Conservation (phyloP, 768 basidiomycete genomes). For the Polyporus arcularius region DNA sequence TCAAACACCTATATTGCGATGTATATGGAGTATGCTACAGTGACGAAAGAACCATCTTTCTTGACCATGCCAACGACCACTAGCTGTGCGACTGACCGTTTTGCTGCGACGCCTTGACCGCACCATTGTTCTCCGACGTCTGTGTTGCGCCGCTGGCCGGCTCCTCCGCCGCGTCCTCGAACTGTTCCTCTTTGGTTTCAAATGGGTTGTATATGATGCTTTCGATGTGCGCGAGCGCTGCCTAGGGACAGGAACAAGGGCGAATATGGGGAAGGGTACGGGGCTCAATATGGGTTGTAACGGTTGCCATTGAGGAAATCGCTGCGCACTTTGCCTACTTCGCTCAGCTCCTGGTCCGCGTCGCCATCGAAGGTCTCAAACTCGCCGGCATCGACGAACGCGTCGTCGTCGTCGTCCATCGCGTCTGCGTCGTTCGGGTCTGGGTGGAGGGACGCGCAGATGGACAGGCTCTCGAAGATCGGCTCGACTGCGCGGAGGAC, state of each 20-base stretch:
- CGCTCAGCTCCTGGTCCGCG: slow-evolving; percentile 73
- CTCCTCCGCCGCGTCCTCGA: slow-evolving; percentile 17
- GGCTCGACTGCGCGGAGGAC: slow-evolving; percentile 57
- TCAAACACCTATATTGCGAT: slow-evolving; percentile 10
- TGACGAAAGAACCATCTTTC: not conserved
- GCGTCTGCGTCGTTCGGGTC: slow-evolving; percentile 61
- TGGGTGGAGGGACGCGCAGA: slow-evolving; percentile 84
- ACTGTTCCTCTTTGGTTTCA: slow-evolving; percentile 19
- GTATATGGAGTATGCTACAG: slow-evolving; percentile 12
- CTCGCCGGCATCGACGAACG: slow-evolving; percentile 52
- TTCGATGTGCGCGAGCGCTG: slow-evolving; percentile 80
- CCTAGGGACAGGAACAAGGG: slow-evolving; percentile 45
- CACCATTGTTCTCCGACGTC: not conserved
- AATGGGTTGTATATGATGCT: slow-evolving; percentile 71
- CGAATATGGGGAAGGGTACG: slow-evolving; percentile 16
- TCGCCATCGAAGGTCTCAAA: slow-evolving; percentile 60
- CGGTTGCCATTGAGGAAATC: slow-evolving; percentile 78
- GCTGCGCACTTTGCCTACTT: slow-evolving; percentile 93
- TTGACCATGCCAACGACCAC: not conserved
- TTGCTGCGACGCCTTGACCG: too few relatives aligned
- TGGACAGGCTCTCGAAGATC: slow-evolving; percentile 85
- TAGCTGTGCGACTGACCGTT: too few relatives aligned
- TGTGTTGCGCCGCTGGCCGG: not conserved
- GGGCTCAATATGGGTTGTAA: slow-evolving; percentile 83
- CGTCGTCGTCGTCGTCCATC: slow-evolving; percentile 45